phyloP scores from a whole-genome alignment of 129 eudicot species.

The Logfia minima region DNA sequence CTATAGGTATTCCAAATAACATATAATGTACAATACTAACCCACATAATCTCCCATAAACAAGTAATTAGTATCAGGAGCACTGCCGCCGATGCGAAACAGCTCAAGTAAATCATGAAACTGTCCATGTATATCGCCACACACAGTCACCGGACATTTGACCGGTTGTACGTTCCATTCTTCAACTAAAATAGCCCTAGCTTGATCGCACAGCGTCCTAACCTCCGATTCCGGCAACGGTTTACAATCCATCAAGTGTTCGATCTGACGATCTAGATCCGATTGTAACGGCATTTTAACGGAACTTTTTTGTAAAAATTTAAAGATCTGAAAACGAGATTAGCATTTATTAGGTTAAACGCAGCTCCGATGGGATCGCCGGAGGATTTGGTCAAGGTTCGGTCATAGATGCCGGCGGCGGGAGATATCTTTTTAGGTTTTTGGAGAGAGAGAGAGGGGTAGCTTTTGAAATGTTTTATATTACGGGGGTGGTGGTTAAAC shows the following conservation, averaged over 20 bases:
- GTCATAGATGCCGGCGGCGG: constrained; percentile 38
- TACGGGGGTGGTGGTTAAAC: constrained; percentile 28
- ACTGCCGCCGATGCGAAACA: constrained; percentile 48
- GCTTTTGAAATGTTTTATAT: constrained; percentile 32
- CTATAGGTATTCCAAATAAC: neutral
- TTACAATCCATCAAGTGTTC: constrained; percentile 53
- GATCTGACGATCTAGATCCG: constrained; percentile 66
- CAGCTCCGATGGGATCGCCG: constrained; percentile 25
- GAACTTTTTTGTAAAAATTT: constrained; percentile 7
- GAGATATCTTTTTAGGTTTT: constrained; percentile 19
- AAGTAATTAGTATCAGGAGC: constrained; percentile 58
- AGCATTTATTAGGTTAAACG: constrained; percentile 2
- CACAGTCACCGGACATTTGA: constrained; percentile 51
- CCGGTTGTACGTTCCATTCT: constrained; percentile 56
- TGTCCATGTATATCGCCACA: constrained; percentile 51
- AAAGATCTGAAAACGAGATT: constrained; percentile 18
- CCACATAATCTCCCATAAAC: constrained; percentile 63
- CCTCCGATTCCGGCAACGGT: constrained; percentile 52
- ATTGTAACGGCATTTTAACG: constrained; percentile 48
- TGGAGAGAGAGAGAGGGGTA: constrained; percentile 25
- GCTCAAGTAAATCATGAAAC: constrained; percentile 51
- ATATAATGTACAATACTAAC: constrained; percentile 25
- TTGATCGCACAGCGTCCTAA: constrained; percentile 49
- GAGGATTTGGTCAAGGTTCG: constrained; percentile 34
- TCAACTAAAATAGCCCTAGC: constrained; percentile 50